Evolutionary conservation across 1,284 basidiomycete genomes (phyloP), one percentile per base, ranked within the genome.

Genomic region (Boletus albobrunnescens): DNA sequence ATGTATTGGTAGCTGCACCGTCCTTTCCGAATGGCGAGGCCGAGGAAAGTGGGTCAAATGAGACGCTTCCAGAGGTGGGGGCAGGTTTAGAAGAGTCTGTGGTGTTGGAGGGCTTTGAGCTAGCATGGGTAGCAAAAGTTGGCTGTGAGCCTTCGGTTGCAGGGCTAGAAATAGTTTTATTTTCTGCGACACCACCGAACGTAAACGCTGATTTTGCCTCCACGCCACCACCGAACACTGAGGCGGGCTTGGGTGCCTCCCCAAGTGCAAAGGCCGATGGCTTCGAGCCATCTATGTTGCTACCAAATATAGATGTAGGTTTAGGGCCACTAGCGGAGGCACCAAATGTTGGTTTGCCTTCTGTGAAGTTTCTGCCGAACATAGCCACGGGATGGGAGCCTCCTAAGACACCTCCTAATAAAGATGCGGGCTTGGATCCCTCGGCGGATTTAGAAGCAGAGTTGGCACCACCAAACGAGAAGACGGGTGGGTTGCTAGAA

Each of bases 381-480:
- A 30, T n/a, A 36, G 53, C 17, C 16, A 26, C 26, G 13, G 45
- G 19, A 12, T 37, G 38, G 9, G 47, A 14, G 12, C 30, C 32
- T 38, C 38, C 48, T 20, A 36, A 12, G 7, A 11, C 26, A 31
- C 45, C 40, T 19, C 47, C 55, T 31, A 55, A 61, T 41, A 37
- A 35, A 20, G 58, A n/a, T 10, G 37, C 37, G 3, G 64, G 44
- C 36, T 59, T 53, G 22, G 50, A 19, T 39, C 37, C 54, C 42
- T 60, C 67, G 4, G 30, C 36, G 24, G 56, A 44, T 32, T 54
- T 63, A 2, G 52, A 40, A 45, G 43, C 41, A 40, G 36, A 42
- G 28, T 42, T 48, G 37, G 31, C 13, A 17, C 44, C 63, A 35
- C 55, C 58, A 42, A 64, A 65, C 31, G 58, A 52, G 38, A 64